Percentiles rank a stretch among this genome's conserved stretches.
Conservation (phyloP, 495 filamentous ascomycete species). For the Xylaria grammica region DNA sequence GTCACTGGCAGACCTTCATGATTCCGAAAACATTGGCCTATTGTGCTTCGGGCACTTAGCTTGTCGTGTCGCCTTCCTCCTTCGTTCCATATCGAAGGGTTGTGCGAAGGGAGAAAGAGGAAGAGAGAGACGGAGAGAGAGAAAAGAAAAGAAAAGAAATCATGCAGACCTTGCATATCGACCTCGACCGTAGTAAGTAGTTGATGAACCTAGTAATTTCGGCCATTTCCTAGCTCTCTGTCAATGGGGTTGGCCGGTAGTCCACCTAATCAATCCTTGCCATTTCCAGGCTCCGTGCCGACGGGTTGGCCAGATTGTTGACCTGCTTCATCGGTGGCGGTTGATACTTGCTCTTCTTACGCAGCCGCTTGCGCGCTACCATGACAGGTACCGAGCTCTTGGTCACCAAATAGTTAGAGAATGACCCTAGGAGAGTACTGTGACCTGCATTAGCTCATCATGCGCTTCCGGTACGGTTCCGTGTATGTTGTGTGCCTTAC, state of each 20-base stretch:
- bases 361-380: slow-evolving; percentile 82
- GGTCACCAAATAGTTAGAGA: slow-evolving; percentile 94
- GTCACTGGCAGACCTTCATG: not conserved
- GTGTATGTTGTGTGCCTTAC: slow-evolving; percentile 66
- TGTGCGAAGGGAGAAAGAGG: not conserved
- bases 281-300: slow-evolving; percentile 65
- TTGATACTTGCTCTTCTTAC: slow-evolving; percentile 74
- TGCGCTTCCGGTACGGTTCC: too few species aligned
- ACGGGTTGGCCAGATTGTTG: slow-evolving; percentile 70
- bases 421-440: slow-evolving; percentile 76
- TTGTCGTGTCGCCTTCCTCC: not conserved
- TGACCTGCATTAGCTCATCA: slow-evolving; percentile 14
- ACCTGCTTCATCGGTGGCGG: slow-evolving; percentile 64
- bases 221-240: too few species aligned
- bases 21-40: slow-evolving; percentile 1
- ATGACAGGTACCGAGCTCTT: slow-evolving; percentile 97
- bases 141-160: not conserved
- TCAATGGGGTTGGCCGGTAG: too few species aligned
- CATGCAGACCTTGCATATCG: not conserved
- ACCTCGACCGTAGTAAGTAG: not conserved
- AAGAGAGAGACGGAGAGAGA: slow-evolving; percentile 6
- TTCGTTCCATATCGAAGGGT: slow-evolving; percentile 2
- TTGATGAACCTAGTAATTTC: too few species aligned
- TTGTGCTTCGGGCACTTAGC: not conserved
- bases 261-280: slow-evolving; percentile 68